Evolutionary conservation across 2,329 filamentous ascomycete genomes (phyloP).

Genomic region (Fusarium albidum): DNA sequence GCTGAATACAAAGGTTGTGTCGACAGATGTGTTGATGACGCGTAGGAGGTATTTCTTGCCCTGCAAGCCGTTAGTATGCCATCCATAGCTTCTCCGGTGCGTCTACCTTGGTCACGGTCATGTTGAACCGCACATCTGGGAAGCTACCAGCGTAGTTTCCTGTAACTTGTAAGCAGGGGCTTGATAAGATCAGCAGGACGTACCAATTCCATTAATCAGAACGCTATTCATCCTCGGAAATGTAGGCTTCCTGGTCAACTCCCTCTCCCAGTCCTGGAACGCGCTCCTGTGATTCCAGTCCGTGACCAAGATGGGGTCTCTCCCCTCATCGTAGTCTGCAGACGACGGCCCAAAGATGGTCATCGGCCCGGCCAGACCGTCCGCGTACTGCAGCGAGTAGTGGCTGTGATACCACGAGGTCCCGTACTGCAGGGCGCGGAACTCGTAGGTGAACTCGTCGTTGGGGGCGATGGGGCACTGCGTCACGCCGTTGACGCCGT

Average conservation of each 20-base stretch:
- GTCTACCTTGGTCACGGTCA: not conserved
- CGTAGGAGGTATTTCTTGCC: conserved; percentile 8
- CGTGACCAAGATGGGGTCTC: conserved; percentile 5
- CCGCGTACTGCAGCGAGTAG: conserved; percentile 30
- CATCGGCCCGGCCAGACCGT: conserved; percentile 31
- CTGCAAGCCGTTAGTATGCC: not conserved
- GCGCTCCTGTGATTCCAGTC: conserved; percentile 16
- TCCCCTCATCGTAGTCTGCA: conserved; percentile 5
- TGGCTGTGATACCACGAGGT: conserved; percentile 32
- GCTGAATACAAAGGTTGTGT: conserved; percentile 10
- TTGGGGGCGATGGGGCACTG: conserved; percentile 16
- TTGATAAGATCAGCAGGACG: not conserved
- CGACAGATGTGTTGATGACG: conserved; percentile 12
- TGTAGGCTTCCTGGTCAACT: not conserved
- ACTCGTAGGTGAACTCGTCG: conserved; percentile 16
- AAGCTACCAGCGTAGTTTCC: conserved; percentile 2
- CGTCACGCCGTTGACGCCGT: conserved; percentile 13
- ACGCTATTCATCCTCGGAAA: conserved; percentile 6
- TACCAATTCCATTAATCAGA: conserved; percentile 2
- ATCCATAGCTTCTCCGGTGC: not conserved
- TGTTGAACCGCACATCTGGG: not conserved
- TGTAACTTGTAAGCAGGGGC: not conserved
- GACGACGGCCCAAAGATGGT: conserved; percentile 25
- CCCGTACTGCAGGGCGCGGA: conserved; percentile 25
- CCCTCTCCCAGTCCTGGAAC: conserved; percentile 12